These are phyloP conservation scores for Hanseniaspora gamundiae DNA, from an alignment of 1,139 yeast species.

Conservation along the genomic window DNA sequence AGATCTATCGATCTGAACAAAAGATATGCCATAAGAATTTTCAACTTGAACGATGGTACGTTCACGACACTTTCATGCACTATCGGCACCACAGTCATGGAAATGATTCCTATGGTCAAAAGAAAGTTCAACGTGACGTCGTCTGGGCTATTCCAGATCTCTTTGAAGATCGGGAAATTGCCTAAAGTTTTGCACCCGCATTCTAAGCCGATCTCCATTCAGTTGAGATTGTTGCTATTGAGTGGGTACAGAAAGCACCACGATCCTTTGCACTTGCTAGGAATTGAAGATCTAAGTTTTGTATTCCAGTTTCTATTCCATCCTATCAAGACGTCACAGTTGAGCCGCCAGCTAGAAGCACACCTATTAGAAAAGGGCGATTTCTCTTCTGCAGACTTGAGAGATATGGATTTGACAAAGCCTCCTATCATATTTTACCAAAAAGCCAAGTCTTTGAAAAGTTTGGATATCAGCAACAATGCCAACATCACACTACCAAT, in stretches of 20 bases:
- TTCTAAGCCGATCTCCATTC: slow-evolving; percentile 71
- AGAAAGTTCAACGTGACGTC: slow-evolving; percentile 56
- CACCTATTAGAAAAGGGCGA: slow-evolving; percentile 45
- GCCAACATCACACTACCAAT: slow-evolving; percentile 76
- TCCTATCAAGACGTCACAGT: slow-evolving; percentile 54
- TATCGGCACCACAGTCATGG: slow-evolving; percentile 69
- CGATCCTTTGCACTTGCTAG: slow-evolving; percentile 68
- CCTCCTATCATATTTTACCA: slow-evolving; percentile 77
- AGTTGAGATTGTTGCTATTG: slow-evolving; percentile 56
- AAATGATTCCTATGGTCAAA: slow-evolving; percentile 54
- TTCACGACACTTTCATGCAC: slow-evolving; percentile 65
- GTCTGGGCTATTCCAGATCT: slow-evolving; percentile 64
- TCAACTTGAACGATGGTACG: slow-evolving; percentile 60
- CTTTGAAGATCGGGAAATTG: slow-evolving; percentile 69
- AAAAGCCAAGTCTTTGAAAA: slow-evolving; percentile 70
- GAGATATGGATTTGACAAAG: slow-evolving; percentile 65
- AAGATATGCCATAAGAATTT: slow-evolving; percentile 43
- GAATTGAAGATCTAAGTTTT: slow-evolving; percentile 79
- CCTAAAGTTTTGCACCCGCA: slow-evolving; percentile 61
- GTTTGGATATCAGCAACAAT: slow-evolving; percentile 74
- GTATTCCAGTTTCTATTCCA: slow-evolving; percentile 77
- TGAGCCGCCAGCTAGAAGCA: slow-evolving; percentile 52
- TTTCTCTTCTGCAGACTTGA: slow-evolving; percentile 63
- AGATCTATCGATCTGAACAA: slow-evolving; percentile 21
- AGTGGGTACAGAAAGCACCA: slow-evolving; percentile 64